phyloP scores from a whole-genome alignment of 495 filamentous ascomycete species.

The Lophium mytilinum region DNA sequence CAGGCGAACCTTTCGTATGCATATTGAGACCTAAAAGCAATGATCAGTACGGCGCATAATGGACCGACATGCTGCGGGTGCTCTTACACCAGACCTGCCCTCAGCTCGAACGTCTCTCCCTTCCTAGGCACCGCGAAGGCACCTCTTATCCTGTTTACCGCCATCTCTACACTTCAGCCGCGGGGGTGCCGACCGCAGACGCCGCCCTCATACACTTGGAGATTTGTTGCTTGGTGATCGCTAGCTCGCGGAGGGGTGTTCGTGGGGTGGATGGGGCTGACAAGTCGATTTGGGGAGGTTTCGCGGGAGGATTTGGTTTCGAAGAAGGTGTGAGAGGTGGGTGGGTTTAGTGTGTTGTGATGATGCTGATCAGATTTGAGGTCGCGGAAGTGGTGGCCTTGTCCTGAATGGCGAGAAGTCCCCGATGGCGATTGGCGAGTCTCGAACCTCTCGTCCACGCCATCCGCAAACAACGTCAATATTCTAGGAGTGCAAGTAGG shows the following conservation, averaged over 20 bases:
- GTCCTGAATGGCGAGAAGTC: neutral
- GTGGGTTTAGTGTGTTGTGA: neutral
- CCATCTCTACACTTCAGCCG: conserved; percentile 49
- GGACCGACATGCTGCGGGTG: neutral
- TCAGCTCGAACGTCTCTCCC: conserved; percentile 96
- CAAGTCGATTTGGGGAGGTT: neutral
- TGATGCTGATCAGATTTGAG: conserved; percentile 2
- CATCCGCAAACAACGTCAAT: too few species aligned
- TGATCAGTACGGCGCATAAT: conserved; percentile 16
- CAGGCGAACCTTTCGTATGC: conserved; percentile 75
- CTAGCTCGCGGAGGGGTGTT: neutral
- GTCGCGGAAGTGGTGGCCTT: neutral
- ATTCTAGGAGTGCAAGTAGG: too few species aligned
- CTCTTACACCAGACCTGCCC: conserved; percentile 78
- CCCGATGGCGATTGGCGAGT: too few species aligned
- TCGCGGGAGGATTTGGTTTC: neutral
- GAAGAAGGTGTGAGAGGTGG: neutral
- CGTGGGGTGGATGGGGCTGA: conserved; percentile 3
- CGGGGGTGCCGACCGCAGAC: conserved; percentile 41
- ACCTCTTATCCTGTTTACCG: conserved; percentile 90
- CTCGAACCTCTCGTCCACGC: too few species aligned
- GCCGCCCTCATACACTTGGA: conserved; percentile 38
- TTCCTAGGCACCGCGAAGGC: conserved; percentile 89
- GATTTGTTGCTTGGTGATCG: conserved; percentile 1
- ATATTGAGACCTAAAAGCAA: conserved; percentile 69